Conservation (phyloP, 1,284 basidiomycete species). For the Ustilago nuda region DNA sequence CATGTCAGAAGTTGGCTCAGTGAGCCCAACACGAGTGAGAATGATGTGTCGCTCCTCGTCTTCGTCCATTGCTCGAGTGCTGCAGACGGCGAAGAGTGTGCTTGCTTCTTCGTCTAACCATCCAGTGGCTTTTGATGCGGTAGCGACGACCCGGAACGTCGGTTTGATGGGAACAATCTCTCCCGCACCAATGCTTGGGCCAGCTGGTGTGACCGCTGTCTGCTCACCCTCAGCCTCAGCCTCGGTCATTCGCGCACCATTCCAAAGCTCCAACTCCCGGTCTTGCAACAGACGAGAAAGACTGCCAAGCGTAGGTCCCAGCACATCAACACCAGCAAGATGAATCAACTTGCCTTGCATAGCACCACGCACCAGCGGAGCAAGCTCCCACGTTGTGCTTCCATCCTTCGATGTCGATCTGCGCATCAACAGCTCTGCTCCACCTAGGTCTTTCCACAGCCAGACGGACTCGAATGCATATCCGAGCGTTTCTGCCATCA, state of each 20-base stretch:
- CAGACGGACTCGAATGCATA: slow-evolving; percentile 69
- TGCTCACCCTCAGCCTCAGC: neutral
- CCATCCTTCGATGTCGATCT: slow-evolving; percentile 64
- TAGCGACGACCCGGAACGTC: slow-evolving; percentile 68
- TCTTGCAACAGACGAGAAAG: slow-evolving; percentile 65
- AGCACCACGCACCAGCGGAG: slow-evolving; percentile 65
- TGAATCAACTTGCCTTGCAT: slow-evolving; percentile 68
- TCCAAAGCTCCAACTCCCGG: slow-evolving; percentile 67
- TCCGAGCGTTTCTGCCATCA: slow-evolving; percentile 68
- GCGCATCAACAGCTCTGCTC: slow-evolving; percentile 69
- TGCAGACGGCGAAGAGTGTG: slow-evolving; percentile 66
- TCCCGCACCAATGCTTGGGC: slow-evolving; percentile 16
- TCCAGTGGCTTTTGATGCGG: slow-evolving; percentile 59
- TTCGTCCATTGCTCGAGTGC: slow-evolving; percentile 67
- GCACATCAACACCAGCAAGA: slow-evolving; percentile 69
- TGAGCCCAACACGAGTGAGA: slow-evolving; percentile 35
- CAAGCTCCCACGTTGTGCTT: slow-evolving; percentile 66
- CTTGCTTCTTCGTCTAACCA: slow-evolving; percentile 70
- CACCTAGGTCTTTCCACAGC: slow-evolving; percentile 70
- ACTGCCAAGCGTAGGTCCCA: slow-evolving; percentile 67
- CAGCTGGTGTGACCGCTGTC: neutral
- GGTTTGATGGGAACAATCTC: slow-evolving; percentile 47
- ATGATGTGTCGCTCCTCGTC: slow-evolving; percentile 66
- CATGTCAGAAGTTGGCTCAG: slow-evolving; percentile 31
- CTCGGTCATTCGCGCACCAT: slow-evolving; percentile 59